phyloP scores from a whole-genome alignment of 805 yeast genomes.

The Komagataella ulmi region DNA sequence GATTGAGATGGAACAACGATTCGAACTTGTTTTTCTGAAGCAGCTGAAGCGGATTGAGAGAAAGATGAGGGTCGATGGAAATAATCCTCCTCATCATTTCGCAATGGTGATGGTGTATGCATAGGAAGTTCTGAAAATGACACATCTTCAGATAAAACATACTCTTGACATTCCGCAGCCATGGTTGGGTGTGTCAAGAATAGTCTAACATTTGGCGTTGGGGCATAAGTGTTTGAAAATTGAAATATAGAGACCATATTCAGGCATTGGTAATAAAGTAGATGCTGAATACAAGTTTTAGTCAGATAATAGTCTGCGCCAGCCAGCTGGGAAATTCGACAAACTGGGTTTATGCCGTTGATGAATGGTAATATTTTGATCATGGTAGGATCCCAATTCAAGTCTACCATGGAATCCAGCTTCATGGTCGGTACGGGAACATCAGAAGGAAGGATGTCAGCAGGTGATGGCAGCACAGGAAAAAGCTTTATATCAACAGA shows the following conservation, averaged over 20 bases:
- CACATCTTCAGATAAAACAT: slow-evolving; percentile 30
- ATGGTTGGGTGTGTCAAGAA: slow-evolving; percentile 53
- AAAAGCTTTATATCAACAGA: slow-evolving; percentile 89
- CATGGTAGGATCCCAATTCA: slow-evolving; percentile 97
- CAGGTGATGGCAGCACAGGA: slow-evolving; percentile 76
- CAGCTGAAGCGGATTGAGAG: slow-evolving; percentile 6
- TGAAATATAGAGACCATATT: slow-evolving; percentile 80
- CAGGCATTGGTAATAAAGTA: slow-evolving; percentile 81
- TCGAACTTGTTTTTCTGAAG: slow-evolving; percentile 2
- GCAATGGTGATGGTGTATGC: slow-evolving; percentile 7
- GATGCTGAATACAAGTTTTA: slow-evolving; percentile 78
- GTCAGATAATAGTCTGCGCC: slow-evolving; percentile 71
- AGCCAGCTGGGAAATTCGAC: slow-evolving; percentile 63
- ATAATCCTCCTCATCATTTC: not conserved
- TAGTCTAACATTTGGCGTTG: slow-evolving; percentile 62
- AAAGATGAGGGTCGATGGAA: not conserved
- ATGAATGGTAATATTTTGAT: slow-evolving; percentile 73
- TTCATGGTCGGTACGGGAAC: slow-evolving; percentile 89
- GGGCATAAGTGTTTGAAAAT: slow-evolving; percentile 78
- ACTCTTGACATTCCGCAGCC: slow-evolving; percentile 77
- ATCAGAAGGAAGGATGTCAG: slow-evolving; percentile 62
- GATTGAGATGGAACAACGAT: slow-evolving; percentile 45
- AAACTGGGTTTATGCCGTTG: slow-evolving; percentile 78
- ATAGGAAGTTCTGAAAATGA: slow-evolving; percentile 19
- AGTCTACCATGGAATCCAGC: slow-evolving; percentile 60